Evolutionary conservation across 169 alveolate genomes (phyloP).

Genomic region (Plasmodium coatneyi): DNA sequence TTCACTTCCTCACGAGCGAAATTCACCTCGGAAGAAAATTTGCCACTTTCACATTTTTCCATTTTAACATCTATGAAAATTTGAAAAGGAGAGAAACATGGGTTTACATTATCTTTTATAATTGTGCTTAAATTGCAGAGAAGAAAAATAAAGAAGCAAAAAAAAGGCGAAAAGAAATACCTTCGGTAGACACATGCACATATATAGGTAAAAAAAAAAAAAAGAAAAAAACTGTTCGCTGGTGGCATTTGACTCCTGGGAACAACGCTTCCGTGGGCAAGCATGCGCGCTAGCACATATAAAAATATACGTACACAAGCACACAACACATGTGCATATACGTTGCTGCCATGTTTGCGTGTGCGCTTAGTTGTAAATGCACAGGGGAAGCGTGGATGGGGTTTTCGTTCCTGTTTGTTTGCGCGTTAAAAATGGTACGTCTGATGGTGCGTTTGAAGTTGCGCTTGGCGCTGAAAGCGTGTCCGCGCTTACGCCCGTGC

Average conservation of each 20-base stretch:
- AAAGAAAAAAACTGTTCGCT: neutral
- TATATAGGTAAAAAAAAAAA: neutral
- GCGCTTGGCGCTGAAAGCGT: neutral
- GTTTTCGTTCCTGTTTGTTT: neutral
- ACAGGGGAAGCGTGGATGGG: neutral
- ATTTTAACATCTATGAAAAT: slow-evolving; percentile 9
- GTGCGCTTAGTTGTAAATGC: neutral
- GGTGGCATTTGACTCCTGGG: neutral
- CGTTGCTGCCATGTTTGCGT: neutral
- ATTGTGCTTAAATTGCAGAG: slow-evolving; percentile 2
- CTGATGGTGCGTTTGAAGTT: neutral
- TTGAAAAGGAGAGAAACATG: slow-evolving; percentile 6
- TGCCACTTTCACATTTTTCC: neutral
- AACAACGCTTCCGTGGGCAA: neutral
- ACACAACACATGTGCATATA: neutral
- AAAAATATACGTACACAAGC: neutral
- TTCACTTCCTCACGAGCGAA: neutral
- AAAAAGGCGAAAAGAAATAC: neutral
- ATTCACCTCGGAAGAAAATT: neutral
- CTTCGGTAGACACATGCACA: slow-evolving; percentile 4
- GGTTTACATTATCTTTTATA: slow-evolving; percentile 12
- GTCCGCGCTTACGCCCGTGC: neutral
- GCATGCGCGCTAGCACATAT: neutral
- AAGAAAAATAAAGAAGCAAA: neutral
- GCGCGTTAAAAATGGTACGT: neutral